phyloP scores from a whole-genome alignment of 371 early-diverging fungal species.

The Coemansia sp. region DNA sequence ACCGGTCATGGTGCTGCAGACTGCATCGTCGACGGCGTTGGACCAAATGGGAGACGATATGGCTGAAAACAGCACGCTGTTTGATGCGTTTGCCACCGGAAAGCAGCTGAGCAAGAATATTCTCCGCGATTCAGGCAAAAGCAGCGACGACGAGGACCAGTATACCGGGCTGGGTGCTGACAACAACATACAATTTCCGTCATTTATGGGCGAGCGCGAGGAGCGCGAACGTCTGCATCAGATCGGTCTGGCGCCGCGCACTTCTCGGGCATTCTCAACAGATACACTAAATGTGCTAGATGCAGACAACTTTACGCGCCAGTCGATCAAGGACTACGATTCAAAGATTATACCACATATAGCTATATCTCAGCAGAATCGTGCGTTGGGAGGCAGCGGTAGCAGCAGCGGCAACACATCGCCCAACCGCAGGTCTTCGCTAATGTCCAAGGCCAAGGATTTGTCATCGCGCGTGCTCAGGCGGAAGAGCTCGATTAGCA shows the following conservation, averaged over 20 bases:
- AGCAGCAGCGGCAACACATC: slow-evolving; percentile 2
- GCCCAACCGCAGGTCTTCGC: slow-evolving; percentile 3
- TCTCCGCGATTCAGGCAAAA: neutral
- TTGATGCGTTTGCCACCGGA: slow-evolving; percentile 25
- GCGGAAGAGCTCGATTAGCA: neutral
- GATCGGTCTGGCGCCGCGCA: slow-evolving; percentile 7
- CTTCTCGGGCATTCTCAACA: slow-evolving; percentile 18
- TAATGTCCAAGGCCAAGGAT: slow-evolving; percentile 28
- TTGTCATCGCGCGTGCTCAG: slow-evolving; percentile 22
- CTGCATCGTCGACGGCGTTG: slow-evolving; percentile 43
- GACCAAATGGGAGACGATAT: slow-evolving; percentile 40
- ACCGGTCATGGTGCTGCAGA: slow-evolving; percentile 43
- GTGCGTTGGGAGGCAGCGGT: neutral
- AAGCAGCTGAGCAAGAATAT: slow-evolving; percentile 31
- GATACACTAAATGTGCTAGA: slow-evolving; percentile 14
- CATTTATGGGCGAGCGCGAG: slow-evolving; percentile 37
- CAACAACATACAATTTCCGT: slow-evolving; percentile 14
- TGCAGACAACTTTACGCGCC: neutral
- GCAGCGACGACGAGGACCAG: slow-evolving; percentile 14
- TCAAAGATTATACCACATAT: slow-evolving; percentile 6
- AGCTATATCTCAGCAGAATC: neutral
- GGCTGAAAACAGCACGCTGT: slow-evolving; percentile 5
- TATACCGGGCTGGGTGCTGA: slow-evolving; percentile 36
- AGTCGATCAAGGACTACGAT: slow-evolving; percentile 9
- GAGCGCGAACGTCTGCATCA: slow-evolving; percentile 35